phyloP scores from a whole-genome alignment of 2,329 filamentous ascomycete genomes.

The Alternaria longipes region DNA sequence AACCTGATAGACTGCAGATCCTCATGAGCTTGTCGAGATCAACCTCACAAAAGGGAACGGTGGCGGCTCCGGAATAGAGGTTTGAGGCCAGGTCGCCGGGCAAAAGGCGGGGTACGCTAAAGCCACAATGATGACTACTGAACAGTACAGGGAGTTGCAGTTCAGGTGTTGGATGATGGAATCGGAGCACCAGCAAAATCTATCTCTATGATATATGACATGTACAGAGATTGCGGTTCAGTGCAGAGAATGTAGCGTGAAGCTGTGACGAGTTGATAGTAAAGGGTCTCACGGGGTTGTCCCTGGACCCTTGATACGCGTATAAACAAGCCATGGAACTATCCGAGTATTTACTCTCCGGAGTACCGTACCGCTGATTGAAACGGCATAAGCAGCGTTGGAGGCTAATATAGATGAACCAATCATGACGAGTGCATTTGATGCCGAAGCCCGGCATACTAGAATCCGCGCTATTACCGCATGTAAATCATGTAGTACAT shows the following conservation, averaged over 20 bases:
- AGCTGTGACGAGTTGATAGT: not conserved
- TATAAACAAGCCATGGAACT: slow-evolving; percentile 21
- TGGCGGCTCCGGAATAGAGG: not conserved
- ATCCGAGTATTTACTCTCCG: slow-evolving; percentile 21
- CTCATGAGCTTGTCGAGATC: not conserved
- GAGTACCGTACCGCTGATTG: slow-evolving; percentile 22
- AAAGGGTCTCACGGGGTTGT: not conserved
- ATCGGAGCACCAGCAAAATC: not conserved
- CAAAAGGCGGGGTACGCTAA: slow-evolving; percentile 13
- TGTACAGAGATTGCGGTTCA: not conserved
- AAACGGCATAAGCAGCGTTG: slow-evolving; percentile 23
- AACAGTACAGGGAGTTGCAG: not conserved
- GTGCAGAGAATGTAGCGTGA: not conserved
- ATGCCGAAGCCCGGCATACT: slow-evolving; percentile 33
- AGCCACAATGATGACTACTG: not conserved
- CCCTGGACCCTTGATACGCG: slow-evolving; percentile 17
- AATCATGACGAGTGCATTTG: slow-evolving; percentile 37
- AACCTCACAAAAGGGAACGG: slow-evolving; percentile 5
- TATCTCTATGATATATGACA: not conserved
- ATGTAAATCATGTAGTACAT: slow-evolving; percentile 16
- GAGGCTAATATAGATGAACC: slow-evolving; percentile 21
- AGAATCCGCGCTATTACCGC: slow-evolving; percentile 33
- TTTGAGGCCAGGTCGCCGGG: not conserved
- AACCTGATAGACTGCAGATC: not conserved
- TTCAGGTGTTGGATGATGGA: not conserved